Evolutionary conservation across 345 rosid species (phyloP).

Genomic region (Reutealis trisperma): DNA sequence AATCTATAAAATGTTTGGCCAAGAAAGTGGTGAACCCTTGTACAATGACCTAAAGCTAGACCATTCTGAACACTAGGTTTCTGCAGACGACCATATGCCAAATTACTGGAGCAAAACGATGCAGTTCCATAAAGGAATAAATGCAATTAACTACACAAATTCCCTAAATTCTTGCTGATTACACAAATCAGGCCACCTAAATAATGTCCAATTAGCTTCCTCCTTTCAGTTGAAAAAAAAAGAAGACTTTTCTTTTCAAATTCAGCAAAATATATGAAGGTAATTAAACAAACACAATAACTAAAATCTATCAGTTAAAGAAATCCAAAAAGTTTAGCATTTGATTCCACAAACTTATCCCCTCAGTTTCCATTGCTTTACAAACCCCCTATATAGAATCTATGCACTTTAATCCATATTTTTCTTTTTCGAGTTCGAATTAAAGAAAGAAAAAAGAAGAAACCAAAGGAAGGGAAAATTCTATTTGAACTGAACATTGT

Average conservation of each 20-base stretch:
- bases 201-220: not conserved
- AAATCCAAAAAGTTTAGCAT: conserved; percentile 11
- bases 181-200: not conserved
- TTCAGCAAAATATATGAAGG: conserved; percentile 9
- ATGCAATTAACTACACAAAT: not conserved
- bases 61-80: too few relatives aligned
- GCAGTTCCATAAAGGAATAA: not conserved
- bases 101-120: not conserved
- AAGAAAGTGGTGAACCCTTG: too few relatives aligned
- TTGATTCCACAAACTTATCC: conserved; percentile 13
- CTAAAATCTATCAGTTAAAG: conserved; percentile 2
- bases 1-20: not conserved
- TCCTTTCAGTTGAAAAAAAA: not conserved
- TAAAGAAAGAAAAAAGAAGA: conserved; percentile 12
- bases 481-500: not conserved
- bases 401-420: conserved; percentile 17
- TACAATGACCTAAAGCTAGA: too few relatives aligned
- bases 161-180: not conserved
- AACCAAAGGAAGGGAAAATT: not conserved
- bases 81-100: not conserved
- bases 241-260: conserved; percentile 4
- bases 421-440: conserved; percentile 8
- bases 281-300: conserved; percentile 35
- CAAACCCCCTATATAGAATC: conserved; percentile 22
- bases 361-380: conserved; percentile 31